A percentile compares a stretch with the other conserved stretches of the same genome.
These are phyloP conservation scores for Ophiostoma ips DNA, from an alignment of 2,329 filamentous ascomycete species.

Conservation along the genomic window DNA sequence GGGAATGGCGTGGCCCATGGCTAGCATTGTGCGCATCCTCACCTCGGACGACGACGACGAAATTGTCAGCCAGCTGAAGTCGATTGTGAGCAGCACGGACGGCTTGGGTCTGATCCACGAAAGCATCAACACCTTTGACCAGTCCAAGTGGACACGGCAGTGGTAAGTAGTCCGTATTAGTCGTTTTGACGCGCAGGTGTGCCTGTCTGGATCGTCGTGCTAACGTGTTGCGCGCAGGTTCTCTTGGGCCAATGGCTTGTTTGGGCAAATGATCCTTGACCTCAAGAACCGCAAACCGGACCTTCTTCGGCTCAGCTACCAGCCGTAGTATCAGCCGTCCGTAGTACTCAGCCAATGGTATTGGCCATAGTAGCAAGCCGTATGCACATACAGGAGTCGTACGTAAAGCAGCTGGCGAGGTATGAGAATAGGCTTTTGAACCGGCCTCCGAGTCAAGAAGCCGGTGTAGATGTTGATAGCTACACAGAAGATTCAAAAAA, in stretches of 20 bases:
- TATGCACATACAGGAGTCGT: too few species aligned
- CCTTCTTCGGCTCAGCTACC: constrained; percentile 25
- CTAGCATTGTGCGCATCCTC: constrained; percentile 62
- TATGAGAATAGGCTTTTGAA: too few species aligned
- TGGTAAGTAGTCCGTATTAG: too few species aligned
- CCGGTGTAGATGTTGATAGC: too few species aligned
- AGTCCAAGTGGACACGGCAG: constrained; percentile 28
- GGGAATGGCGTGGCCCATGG: constrained; percentile 79
- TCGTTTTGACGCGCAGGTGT: too few species aligned
- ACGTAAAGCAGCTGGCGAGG: too few species aligned
- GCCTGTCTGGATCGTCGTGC: too few species aligned
- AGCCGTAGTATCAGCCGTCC: too few species aligned
- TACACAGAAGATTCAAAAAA: too few species aligned
- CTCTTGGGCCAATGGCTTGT: constrained; percentile 80
- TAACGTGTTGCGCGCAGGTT: constrained; percentile 36
- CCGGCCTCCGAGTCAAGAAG: too few species aligned
- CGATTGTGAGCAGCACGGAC: constrained; percentile 55
- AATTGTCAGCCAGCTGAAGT: constrained; percentile 49
- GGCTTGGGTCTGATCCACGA: constrained; percentile 71
- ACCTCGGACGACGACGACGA: constrained; percentile 64
- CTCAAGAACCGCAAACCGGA: constrained; percentile 56
- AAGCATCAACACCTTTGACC: constrained; percentile 54
- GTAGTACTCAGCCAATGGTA: too few species aligned
- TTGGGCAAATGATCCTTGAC: constrained; percentile 70
- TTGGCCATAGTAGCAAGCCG: too few species aligned